Conservation (phyloP, 1,139 yeast species). For the Wickerhamomyces sp. region DNA sequence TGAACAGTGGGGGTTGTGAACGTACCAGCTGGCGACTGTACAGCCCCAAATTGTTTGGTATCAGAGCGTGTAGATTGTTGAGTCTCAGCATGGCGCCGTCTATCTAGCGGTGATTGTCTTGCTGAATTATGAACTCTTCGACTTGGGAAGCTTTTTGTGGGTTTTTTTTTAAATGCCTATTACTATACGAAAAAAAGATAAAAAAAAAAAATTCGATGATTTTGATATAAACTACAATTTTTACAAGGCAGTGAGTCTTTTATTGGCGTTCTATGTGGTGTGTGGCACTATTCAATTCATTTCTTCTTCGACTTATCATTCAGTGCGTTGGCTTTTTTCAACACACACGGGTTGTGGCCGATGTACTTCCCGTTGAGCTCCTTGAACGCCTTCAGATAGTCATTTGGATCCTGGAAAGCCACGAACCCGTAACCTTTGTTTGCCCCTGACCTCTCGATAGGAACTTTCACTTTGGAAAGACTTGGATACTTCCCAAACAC, state of each 20-base stretch:
- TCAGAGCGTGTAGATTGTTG: not conserved
- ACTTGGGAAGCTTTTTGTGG: no score
- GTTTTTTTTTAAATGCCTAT: no score
- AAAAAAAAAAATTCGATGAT: no score
- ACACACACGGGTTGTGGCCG: conserved; percentile 68
- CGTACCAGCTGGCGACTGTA: not conserved
- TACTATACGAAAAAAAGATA: no score
- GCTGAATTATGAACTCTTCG: no score
- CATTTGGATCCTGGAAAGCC: conserved; percentile 56
- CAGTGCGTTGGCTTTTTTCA: conserved; percentile 57
- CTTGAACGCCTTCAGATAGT: conserved; percentile 63
- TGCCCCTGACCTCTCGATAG: conserved; percentile 34
- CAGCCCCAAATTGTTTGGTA: not conserved
- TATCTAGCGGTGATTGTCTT: no score
- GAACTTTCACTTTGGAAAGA: conserved; percentile 52
- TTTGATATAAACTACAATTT: no score
- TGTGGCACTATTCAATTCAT: no score
- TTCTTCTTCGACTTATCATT: conserved; percentile 3
- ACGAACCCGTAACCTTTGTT: conserved; percentile 68
- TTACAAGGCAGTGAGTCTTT: no score
- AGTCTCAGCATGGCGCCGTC: no score
- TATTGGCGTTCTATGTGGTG: no score
- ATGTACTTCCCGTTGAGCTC: conserved; percentile 74
- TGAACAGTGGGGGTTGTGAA: not conserved
- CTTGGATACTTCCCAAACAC: conserved; percentile 50